Base-by-base conservation (phyloP, 169 alveolate genomes). In the Theileria parva region DNA sequence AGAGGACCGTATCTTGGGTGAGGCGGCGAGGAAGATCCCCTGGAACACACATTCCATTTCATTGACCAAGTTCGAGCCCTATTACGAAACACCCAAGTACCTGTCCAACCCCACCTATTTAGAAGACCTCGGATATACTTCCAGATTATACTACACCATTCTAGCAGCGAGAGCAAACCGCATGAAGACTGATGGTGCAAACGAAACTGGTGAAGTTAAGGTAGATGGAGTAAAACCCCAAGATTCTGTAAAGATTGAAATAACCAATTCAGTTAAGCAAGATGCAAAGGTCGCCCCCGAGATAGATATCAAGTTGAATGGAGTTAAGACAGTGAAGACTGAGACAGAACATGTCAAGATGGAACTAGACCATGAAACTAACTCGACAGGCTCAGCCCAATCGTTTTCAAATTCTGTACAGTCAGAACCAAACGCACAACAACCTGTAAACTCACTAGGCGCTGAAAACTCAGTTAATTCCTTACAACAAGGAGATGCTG, bases 1-100 rank as follows among this genome's bases (percentile, higher is more conserved):
- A 39, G 94, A 90, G 89, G 94, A 91, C 73, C 86, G 94, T 27
- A 90, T 87, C 48, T 60, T 69, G 65, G 95, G 92, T 11, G 87
- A 70, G 59, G 84, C 86, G 25, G 95, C 93, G 30, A 39, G 74
- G 57, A 75, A 79, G 59, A 90, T 81, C 81, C 93, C 91, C 57
- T 92, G 93, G 94, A 91, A 92, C 75, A 86, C 92, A 67, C 95
- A 92, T 23, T 86, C 95, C 21, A 74, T 93, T 67, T 80, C 94
- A 11, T 90, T 91, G 21, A 95, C 97, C 13, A 92, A 92, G 8
- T 95, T 95, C 72, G 97, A 93, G 65, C 97, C 97, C 3, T 95
- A 95, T 74, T 77, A 81, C 72, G 94, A 92, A 44, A 95, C 97
- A 39, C 97, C 97, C 8, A 73, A 79, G 63, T 95, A 89, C 80